Percentiles rank a stretch among this genome's conserved stretches.
Conservation (phyloP, 2,329 filamentous ascomycete species). For the Mycosphaerella sp. region DNA sequence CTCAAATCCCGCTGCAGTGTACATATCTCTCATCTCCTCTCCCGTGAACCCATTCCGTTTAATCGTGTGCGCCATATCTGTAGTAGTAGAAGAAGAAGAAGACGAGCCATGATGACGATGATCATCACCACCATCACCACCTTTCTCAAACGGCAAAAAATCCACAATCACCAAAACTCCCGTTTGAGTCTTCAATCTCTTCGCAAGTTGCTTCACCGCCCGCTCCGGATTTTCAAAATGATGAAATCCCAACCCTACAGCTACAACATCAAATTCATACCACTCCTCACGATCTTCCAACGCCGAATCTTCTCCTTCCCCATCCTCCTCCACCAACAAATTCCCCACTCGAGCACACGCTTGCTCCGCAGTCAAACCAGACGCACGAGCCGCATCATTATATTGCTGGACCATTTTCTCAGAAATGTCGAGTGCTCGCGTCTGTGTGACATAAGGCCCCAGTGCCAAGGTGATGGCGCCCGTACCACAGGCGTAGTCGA, state of each 20-base stretch:
- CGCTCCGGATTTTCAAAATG: constrained; percentile 35
- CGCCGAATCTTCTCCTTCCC: constrained; percentile 1
- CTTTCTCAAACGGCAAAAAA: constrained; percentile 27
- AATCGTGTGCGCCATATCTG: constrained; percentile 29
- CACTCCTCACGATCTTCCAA: constrained; percentile 29
- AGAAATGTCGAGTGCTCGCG: constrained; percentile 31
- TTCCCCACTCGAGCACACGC: constrained; percentile 32
- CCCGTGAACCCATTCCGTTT: constrained; percentile 31
- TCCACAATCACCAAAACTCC: constrained; percentile 27
- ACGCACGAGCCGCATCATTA: constrained; percentile 25
- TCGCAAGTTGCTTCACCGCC: constrained; percentile 26
- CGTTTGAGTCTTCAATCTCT: constrained; percentile 25
- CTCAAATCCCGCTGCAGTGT: constrained; percentile 24
- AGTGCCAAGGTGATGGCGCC: constrained; percentile 31
- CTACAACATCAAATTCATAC: constrained; percentile 39
- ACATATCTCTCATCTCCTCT: constrained; percentile 25
- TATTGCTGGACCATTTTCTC: constrained; percentile 31
- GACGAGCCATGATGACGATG: constrained; percentile 11
- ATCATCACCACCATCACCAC: constrained; percentile 9
- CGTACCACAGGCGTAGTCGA: constrained; percentile 34
- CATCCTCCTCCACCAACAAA: constrained; percentile 19
- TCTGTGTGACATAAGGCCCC: constrained; percentile 27
- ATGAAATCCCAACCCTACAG: constrained; percentile 42
- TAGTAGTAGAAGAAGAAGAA: background rate
- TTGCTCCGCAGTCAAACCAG: constrained; percentile 23